Percentiles rank a stretch among this genome's conserved stretches.
Evolutionary conservation across 2,329 filamentous ascomycete genomes (phyloP).

Genomic region (Lachnellula cervina): DNA sequence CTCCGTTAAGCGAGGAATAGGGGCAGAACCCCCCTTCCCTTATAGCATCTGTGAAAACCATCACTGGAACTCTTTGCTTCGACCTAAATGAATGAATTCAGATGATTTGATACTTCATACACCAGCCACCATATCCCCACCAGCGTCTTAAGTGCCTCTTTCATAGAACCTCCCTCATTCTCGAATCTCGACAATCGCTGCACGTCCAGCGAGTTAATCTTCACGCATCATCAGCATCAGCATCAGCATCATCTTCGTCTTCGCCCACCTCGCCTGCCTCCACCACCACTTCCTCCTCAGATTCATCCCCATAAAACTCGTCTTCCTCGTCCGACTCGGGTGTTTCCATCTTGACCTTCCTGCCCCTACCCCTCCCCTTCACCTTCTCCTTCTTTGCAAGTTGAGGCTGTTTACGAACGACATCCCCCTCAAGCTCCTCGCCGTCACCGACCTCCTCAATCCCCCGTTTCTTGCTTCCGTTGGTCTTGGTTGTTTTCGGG

Average conservation of each 20-base stretch:
- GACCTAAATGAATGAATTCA: too few relatives aligned
- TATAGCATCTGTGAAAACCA: too few relatives aligned
- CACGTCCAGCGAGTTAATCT: too few relatives aligned
- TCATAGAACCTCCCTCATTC: too few relatives aligned
- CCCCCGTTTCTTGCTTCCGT: not conserved
- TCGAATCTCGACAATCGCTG: too few relatives aligned
- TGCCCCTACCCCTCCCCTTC: not conserved
- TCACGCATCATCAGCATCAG: not conserved
- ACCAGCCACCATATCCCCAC: too few relatives aligned
- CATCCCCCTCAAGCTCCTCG: not conserved
- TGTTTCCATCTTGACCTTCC: not conserved
- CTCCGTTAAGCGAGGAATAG: too few relatives aligned
- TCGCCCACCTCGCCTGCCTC: not conserved
- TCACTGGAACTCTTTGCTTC: too few relatives aligned
- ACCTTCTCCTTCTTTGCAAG: too few relatives aligned
- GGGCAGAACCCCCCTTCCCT: too few relatives aligned
- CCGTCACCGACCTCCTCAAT: not conserved
- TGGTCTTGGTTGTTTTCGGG: not conserved
- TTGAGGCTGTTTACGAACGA: not conserved
- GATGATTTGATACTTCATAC: too few relatives aligned
- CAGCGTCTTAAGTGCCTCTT: too few relatives aligned
- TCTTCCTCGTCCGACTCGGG: not conserved
- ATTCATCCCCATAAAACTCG: not conserved
- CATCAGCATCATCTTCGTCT: not conserved
- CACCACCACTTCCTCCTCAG: not conserved